Conservation (phyloP, 331 rosid genomes). For the Arachis monticola region DNA sequence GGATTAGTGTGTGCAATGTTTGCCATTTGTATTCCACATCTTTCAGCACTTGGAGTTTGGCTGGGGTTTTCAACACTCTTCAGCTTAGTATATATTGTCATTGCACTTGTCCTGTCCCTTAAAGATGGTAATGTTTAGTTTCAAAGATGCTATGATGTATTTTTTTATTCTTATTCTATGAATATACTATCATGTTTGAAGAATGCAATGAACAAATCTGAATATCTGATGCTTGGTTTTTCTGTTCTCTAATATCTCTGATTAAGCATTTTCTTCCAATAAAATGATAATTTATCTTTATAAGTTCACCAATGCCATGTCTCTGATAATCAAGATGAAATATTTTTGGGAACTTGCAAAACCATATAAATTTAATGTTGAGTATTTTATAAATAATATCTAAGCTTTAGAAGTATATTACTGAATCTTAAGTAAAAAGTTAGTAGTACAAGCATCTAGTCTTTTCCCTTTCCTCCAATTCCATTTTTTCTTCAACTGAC, state of each 20-base stretch:
- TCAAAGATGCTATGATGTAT: too few relatives aligned
- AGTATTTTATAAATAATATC: background rate
- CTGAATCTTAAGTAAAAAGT: background rate
- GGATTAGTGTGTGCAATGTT: conserved; percentile 81
- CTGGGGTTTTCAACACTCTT: conserved; percentile 83
- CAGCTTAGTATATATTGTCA: conserved; percentile 66
- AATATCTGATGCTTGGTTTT: too few relatives aligned
- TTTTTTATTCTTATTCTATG: too few relatives aligned
- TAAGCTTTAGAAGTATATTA: conserved; percentile 1
- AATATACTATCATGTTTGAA: too few relatives aligned
- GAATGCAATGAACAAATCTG: too few relatives aligned
- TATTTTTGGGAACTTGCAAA: background rate
- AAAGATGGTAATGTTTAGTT: conserved; percentile 65
- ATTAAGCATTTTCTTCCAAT: background rate
- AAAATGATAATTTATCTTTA: conserved; percentile 11
- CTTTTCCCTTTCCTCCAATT: background rate
- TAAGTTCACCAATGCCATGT: conserved; percentile 2
- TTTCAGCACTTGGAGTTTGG: conserved; percentile 93
- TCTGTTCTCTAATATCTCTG: background rate
- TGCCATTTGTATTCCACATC: conserved; percentile 89
- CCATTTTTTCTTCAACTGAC: conserved; percentile 1
- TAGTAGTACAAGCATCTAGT: background rate
- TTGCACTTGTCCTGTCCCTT: conserved; percentile 65
- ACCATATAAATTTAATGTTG: conserved; percentile 1
- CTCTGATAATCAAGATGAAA: background rate